Base-by-base conservation (phyloP, 306 rosid species). In the Prinsepia uniflora region DNA sequence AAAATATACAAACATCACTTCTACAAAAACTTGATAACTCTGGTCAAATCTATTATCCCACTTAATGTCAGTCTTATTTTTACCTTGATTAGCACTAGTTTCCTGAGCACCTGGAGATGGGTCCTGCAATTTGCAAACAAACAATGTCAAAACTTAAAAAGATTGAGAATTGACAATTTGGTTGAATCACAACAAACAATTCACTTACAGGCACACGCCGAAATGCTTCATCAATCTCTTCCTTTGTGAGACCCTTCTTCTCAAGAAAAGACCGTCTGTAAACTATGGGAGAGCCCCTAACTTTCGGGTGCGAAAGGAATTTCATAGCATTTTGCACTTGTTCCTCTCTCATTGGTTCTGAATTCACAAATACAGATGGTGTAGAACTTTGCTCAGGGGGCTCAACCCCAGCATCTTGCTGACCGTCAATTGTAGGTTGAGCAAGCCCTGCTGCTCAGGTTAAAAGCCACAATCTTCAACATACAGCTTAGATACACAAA, bases 181-280 rank as follows among this genome's bases (percentile, higher is more conserved):
- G 15, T 64, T 30, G 34, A 22, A 53, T 40, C 17, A 63, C 22
- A 68, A 43, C 53, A 42, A 71, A 30, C 8, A 47, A 50, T 54
- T 79, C 44, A 77, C 96, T 82, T 76, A 94, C 97, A 15, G 99
- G 99, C 67, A 86, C 99, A 65, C 84, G 96, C 41, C 58, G 91
- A 80, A 94, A 94, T 39, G 99, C 96, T 81, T 94, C 99, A 65
- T 94, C 99, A 60, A 94, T 94, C 96, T 94, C 99, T 76, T 94
- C 99, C 81, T 85, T 94, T 3, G 99, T 84, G 20, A 94, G 97
- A 68, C 96, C 97, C 83, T 94, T 94, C 84, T 84, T 87, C 80
- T 94, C 97, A 57, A 94, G 81, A 83, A 94, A 94, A 55, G 99
- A 94, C 55, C 96, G 82, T 79, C 99, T 82, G 52, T 84, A 91